Evolutionary conservation across 2,329 filamentous ascomycete genomes (phyloP), one percentile per base, ranked within the genome.

Genomic region (Zasmidium citrigriseum): DNA sequence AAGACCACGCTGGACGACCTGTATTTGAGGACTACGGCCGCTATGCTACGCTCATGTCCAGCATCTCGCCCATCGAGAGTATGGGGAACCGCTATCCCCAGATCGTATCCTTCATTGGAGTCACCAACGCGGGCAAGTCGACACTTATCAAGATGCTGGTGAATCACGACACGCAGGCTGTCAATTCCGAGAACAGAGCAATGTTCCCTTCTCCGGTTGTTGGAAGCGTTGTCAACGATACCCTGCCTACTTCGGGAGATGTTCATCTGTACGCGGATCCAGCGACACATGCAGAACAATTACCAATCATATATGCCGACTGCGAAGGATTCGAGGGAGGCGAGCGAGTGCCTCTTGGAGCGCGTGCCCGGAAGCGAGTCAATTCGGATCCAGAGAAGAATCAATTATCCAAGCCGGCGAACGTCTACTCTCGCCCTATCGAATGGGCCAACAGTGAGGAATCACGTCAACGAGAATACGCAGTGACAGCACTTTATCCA

Each of bases 201-300:
- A 62, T 66, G 62, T 76, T 75, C 64, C 69, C 68, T 20, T 77
- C 73, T 1, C 80, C 80, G 1, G 76, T 82, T 3, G 76, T 79
- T 3, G 80, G 79, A 2, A 75, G 74, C 16, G 66, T 70, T 2
- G 72, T 73, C 18, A 72, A 75, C 23, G 67, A 70, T 29, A 67
- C 75, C 34, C 66, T 79, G 4, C 77, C 80, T 1, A 82, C 80
- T 2, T 81, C 79, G 3, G 80, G 74, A 9, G 80, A 82, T 63
- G 80, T 83, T 1, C 80, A 84, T 66, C 69, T 84, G 3, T 83
- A 83, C 58, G 71, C 73, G 1, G 81, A 83, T 59, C 81, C 81
- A 1, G 67, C 71, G 0, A 79, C 76, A 2, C 69, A 74, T 23
- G 62, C 67, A 14, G 70, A 72, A 11, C 69, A 71, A 3, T 63